phyloP scores from a whole-genome alignment of 2,329 filamentous ascomycete species.

The Penicillium sp. region DNA sequence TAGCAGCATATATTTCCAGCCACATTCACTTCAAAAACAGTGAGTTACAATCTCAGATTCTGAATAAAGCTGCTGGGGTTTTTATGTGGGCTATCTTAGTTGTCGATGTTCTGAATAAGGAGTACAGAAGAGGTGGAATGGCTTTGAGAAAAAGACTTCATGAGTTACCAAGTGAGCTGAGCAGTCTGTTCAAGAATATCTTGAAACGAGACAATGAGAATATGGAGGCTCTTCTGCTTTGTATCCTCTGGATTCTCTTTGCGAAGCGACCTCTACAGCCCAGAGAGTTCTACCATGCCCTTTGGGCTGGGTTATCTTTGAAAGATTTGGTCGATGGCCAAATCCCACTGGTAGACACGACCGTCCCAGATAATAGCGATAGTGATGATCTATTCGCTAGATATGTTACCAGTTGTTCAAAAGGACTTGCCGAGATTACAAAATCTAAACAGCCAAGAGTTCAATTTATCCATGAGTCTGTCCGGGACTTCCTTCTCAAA shows the following conservation, averaged over 20 bases:
- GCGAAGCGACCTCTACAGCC: slow-evolving; percentile 37
- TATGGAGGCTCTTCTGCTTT: slow-evolving; percentile 48
- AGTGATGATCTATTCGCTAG: neutral
- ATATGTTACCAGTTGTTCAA: slow-evolving; percentile 32
- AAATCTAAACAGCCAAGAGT: slow-evolving; percentile 25
- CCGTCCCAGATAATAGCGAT: neutral
- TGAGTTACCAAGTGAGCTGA: slow-evolving; percentile 48
- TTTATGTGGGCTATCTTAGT: slow-evolving; percentile 56
- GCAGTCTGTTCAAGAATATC: slow-evolving; percentile 57
- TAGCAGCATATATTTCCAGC: slow-evolving; percentile 25
- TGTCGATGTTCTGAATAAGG: slow-evolving; percentile 51
- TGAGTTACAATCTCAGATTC: slow-evolving; percentile 19
- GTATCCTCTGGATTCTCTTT: slow-evolving; percentile 60
- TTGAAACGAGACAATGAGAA: slow-evolving; percentile 53
- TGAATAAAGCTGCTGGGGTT: slow-evolving; percentile 44
- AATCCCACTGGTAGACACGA: slow-evolving; percentile 7
- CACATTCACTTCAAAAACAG: no score
- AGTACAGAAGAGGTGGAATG: slow-evolving; percentile 26
- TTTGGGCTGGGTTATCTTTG: slow-evolving; percentile 14
- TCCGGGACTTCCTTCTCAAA: slow-evolving; percentile 38
- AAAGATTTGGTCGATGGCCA: slow-evolving; percentile 1
- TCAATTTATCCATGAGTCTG: slow-evolving; percentile 43
- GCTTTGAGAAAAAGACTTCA: slow-evolving; percentile 40
- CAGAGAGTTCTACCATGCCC: slow-evolving; percentile 37
- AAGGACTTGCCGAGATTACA: slow-evolving; percentile 37